Conservation (phyloP, 192 early-diverging fungal species). For the Entomortierella beljakovae region DNA sequence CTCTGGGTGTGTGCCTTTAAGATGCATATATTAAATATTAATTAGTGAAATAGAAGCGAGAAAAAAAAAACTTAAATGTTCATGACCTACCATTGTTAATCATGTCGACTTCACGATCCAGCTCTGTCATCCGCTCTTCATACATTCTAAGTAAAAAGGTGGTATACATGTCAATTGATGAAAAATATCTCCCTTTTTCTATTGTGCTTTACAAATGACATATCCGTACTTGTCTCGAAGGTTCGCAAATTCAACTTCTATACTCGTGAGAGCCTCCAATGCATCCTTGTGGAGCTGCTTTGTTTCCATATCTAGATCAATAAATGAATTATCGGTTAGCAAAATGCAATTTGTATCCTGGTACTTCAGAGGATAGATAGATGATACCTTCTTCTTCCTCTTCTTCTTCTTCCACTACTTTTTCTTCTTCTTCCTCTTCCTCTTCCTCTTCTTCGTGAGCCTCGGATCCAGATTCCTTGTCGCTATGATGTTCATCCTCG, state of each 20-base stretch:
- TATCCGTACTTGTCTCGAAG: constrained; percentile 65
- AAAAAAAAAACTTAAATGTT: no score
- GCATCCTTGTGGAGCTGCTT: constrained; percentile 63
- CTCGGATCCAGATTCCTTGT: constrained; percentile 39
- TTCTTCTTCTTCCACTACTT: constrained; percentile 24
- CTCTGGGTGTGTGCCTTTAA: constrained; percentile 64
- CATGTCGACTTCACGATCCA: constrained; percentile 64
- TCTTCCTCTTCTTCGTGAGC: constrained; percentile 18
- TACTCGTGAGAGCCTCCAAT: constrained; percentile 62
- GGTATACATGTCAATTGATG: neutral
- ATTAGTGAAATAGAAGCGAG: neutral
- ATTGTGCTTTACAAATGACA: neutral
- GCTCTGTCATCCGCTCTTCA: constrained; percentile 63
- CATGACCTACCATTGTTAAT: constrained; percentile 60
- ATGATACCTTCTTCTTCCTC: constrained; percentile 4
- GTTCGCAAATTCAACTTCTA: constrained; percentile 68
- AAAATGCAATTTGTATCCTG: no score
- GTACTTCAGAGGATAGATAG: no score
- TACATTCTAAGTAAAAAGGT: constrained; percentile 58
- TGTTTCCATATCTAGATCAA: constrained; percentile 53
- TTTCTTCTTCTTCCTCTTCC: constrained; percentile 14
- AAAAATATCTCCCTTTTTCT: neutral
- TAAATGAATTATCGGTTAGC: no score
- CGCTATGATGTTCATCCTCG: constrained; percentile 14
- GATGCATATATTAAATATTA: neutral